Conservation (phyloP, 2,329 filamentous ascomycete species). For the Diaporthe citrichinensis region DNA sequence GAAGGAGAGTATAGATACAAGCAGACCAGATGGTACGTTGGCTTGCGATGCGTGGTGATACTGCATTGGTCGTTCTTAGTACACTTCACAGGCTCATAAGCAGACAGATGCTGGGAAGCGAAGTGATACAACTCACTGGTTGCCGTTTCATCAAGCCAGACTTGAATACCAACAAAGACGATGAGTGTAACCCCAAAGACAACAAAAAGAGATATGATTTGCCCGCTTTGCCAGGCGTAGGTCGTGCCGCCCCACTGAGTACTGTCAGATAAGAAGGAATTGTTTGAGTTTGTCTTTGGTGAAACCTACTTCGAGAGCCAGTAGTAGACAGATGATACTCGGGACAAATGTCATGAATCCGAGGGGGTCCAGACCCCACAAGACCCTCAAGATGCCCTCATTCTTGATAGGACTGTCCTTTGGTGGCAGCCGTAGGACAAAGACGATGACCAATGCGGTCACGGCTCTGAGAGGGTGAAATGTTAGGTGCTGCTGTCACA, state of each 20-base stretch:
- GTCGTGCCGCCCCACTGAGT: conserved; percentile 59
- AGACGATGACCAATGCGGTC: neutral
- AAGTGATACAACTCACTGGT: conserved; percentile 45
- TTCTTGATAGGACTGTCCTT: neutral
- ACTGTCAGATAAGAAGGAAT: neutral
- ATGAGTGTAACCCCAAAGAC: conserved; percentile 52
- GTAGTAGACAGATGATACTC: conserved; percentile 59
- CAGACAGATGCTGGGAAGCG: too few relatives aligned
- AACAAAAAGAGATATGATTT: conserved; percentile 55
- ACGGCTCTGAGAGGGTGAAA: neutral
- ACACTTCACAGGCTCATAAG: neutral
- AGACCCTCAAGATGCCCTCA: neutral
- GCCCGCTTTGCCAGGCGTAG: conserved; percentile 54
- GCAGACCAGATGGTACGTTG: conserved; percentile 53
- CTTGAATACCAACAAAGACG: conserved; percentile 53
- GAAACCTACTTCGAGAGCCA: conserved; percentile 61
- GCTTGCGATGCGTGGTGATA: conserved; percentile 59
- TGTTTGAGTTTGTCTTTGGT: neutral
- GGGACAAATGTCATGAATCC: conserved; percentile 49
- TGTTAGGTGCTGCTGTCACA: neutral
- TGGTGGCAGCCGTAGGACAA: neutral
- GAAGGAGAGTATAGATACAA: conserved; percentile 56
- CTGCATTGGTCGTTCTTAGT: neutral
- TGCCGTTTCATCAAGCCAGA: conserved; percentile 54
- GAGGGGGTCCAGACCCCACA: conserved; percentile 45